These are phyloP conservation scores for Malus asiatica DNA, from an alignment of 306 rosid species.

Conservation along the genomic window DNA sequence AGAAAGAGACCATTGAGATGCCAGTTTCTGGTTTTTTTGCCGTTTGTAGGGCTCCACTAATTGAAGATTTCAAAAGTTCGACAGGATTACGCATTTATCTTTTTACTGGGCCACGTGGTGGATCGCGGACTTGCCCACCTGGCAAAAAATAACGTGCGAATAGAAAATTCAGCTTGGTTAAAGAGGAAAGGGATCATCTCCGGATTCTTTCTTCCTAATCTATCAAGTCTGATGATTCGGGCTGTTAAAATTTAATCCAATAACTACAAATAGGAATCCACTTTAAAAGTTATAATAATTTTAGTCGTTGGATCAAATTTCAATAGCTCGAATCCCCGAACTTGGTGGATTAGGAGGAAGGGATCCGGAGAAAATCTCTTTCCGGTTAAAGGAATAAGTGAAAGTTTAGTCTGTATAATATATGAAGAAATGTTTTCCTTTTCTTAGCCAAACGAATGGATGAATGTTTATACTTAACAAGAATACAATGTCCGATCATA, in stretches of 20 bases:
- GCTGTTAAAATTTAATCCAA: too few species aligned
- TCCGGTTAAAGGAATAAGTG: too few species aligned
- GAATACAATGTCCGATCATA: background rate
- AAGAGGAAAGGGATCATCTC: background rate
- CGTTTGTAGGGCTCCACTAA: conserved; percentile 45
- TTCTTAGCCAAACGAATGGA: background rate
- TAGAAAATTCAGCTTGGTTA: conserved; percentile 12
- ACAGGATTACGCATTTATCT: conserved; percentile 19
- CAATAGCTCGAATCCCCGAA: too few species aligned
- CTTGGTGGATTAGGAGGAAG: too few species aligned
- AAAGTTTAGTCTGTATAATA: background rate
- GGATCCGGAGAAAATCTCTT: too few species aligned
- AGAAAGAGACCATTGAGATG: conserved; percentile 31
- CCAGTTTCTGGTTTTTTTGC: conserved; percentile 25
- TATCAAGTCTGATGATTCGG: fast-evolving
- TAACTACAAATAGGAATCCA: fast-evolving
- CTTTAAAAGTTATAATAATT: too few species aligned
- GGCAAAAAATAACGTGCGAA: background rate
- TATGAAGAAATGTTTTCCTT: background rate
- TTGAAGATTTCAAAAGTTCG: conserved; percentile 34
- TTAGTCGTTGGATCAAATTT: too few species aligned
- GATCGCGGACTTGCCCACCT: conserved; percentile 31
- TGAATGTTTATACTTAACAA: background rate
- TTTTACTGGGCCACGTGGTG: conserved; percentile 31
- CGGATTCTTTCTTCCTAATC: fast-evolving